Percentiles rank a stretch among this genome's conserved stretches.
phyloP scores from a whole-genome alignment of 2,329 filamentous ascomycete species.

The Botryotinia convoluta region DNA sequence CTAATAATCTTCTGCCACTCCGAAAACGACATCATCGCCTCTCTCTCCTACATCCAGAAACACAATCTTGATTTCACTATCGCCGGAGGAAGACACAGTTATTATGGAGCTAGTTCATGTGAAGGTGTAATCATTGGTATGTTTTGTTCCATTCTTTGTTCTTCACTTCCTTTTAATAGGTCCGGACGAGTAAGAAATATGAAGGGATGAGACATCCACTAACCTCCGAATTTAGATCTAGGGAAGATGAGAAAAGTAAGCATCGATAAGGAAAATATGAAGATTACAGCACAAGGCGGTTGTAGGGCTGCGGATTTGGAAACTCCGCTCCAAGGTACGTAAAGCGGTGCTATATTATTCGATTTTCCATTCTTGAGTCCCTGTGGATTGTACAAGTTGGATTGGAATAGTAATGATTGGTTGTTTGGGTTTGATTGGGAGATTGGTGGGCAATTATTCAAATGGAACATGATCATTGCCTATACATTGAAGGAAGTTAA shows the following conservation, averaged over 20 bases:
- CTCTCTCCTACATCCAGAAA: background rate
- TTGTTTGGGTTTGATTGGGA: background rate
- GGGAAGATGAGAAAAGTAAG: background rate
- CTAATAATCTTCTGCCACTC: background rate
- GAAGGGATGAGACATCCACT: rapidly evolving
- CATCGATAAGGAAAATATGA: background rate
- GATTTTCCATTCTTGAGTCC: background rate
- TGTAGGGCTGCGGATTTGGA: background rate
- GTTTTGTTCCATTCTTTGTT: background rate
- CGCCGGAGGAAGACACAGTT: background rate
- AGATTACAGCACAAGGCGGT: background rate
- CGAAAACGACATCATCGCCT: background rate
- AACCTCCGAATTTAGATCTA: background rate
- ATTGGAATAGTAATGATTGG: background rate
- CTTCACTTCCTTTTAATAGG: rapidly evolving
- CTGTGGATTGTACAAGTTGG: background rate
- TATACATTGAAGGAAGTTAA: background rate
- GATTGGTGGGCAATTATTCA: background rate
- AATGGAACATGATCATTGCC: background rate
- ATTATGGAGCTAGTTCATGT: background rate
- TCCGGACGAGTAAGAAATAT: background rate
- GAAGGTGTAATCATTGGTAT: background rate
- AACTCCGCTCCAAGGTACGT: background rate
- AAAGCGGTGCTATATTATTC: background rate
- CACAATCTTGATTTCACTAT: background rate